A percentile compares a stretch with the other conserved stretches of the same genome.
Conservation (phyloP, 352 stramenopile species). For the Saprolegnia parasitica region DNA sequence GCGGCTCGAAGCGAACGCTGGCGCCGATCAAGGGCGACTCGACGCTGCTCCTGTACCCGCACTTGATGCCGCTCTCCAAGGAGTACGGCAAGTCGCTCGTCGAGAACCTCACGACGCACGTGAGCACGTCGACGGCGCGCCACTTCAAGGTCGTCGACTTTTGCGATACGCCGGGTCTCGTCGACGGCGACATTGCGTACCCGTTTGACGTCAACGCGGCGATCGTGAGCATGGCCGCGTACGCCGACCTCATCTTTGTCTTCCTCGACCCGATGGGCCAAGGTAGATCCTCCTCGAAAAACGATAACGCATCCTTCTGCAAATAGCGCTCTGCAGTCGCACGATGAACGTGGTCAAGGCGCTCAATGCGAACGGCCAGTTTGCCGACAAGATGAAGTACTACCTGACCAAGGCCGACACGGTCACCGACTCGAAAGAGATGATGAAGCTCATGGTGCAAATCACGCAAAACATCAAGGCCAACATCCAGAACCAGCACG, state of each 20-base stretch:
- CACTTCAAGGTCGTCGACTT: slow-evolving; percentile 65
- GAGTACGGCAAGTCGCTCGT: slow-evolving; percentile 56
- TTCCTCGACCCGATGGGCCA: slow-evolving; percentile 64
- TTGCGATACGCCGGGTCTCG: slow-evolving; percentile 64
- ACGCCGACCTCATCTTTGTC: slow-evolving; percentile 59
- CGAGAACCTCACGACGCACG: slow-evolving; percentile 55
- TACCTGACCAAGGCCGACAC: slow-evolving; percentile 67
- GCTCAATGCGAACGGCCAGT: slow-evolving; percentile 42
- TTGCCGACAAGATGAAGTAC: slow-evolving; percentile 57
- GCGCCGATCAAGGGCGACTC: slow-evolving; percentile 61
- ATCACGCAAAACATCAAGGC: slow-evolving; percentile 65
- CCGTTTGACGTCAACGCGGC: slow-evolving; percentile 63
- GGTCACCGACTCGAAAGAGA: slow-evolving; percentile 50
- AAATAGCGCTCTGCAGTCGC: slow-evolving; percentile 47
- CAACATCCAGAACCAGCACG: slow-evolving; percentile 63
- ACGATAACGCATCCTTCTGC: not conserved
- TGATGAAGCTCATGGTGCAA: slow-evolving; percentile 66
- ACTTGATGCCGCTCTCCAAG: slow-evolving; percentile 46
- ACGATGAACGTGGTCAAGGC: slow-evolving; percentile 67
- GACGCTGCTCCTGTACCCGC: slow-evolving; percentile 53
- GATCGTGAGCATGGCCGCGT: slow-evolving; percentile 49
- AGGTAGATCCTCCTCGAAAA: too few species aligned
- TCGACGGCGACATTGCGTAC: slow-evolving; percentile 65
- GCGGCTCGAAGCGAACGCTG: slow-evolving; percentile 47
- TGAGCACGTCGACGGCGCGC: slow-evolving; percentile 49